Evolutionary conservation across 2,329 filamentous ascomycete genomes (phyloP).

Genomic region (Aspergillus transmontanensis): DNA sequence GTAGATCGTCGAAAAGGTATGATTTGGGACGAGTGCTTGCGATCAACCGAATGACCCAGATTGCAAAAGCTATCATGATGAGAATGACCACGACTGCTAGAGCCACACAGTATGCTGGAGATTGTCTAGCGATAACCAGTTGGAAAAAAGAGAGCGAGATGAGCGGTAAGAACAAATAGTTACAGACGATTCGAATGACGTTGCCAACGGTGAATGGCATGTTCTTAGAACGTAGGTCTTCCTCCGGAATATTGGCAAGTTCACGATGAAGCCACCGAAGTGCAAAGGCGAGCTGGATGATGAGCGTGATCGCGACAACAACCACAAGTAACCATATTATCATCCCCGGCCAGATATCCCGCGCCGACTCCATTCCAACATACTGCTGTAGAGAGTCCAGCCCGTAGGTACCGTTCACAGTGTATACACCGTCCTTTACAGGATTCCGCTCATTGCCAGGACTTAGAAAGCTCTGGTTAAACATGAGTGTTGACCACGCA

Average conservation of each 20-base stretch:
- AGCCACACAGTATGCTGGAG: slow-evolving; percentile 70
- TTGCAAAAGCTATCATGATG: slow-evolving; percentile 70
- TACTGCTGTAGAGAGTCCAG: slow-evolving; percentile 78
- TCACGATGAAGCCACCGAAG: slow-evolving; percentile 74
- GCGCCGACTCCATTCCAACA: slow-evolving; percentile 72
- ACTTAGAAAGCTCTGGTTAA: slow-evolving; percentile 86
- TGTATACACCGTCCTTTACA: slow-evolving; percentile 83
- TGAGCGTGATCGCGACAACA: slow-evolving; percentile 64
- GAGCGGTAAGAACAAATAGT: slow-evolving; percentile 87
- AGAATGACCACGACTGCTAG: slow-evolving; percentile 75
- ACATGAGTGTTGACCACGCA: slow-evolving; percentile 87
- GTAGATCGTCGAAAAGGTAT: slow-evolving; percentile 88
- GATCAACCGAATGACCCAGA: slow-evolving; percentile 81
- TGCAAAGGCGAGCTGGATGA: slow-evolving; percentile 77
- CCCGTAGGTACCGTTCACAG: slow-evolving; percentile 75
- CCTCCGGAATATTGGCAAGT: slow-evolving; percentile 72
- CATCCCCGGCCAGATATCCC: slow-evolving; percentile 93
- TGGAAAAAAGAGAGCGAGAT: slow-evolving; percentile 89
- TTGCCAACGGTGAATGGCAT: slow-evolving; percentile 82
- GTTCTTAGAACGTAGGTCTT: slow-evolving; percentile 89
- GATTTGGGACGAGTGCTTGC: slow-evolving; percentile 78
- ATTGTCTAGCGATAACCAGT: slow-evolving; percentile 71
- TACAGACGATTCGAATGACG: slow-evolving; percentile 82
- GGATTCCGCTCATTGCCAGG: slow-evolving; percentile 66
- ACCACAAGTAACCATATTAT: slow-evolving; percentile 86